A percentile compares a stretch with the other conserved stretches of the same genome.
phyloP scores from a whole-genome alignment of 371 early-diverging fungal species.

The Saksenaea oblongispora region DNA sequence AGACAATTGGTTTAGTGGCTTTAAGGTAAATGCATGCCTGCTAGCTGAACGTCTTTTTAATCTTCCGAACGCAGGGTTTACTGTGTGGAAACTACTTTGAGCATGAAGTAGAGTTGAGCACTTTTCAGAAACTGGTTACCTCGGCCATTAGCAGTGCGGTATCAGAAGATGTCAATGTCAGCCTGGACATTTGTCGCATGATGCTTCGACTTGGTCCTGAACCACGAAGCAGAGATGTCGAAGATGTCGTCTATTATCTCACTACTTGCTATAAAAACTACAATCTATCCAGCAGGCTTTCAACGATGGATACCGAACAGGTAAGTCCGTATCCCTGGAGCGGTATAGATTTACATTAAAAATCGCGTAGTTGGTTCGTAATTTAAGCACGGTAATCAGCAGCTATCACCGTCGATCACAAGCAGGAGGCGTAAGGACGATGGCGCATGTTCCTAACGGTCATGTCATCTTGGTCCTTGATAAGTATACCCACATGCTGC shows the following conservation, averaged over 20 bases:
- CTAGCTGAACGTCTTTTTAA: not conserved
- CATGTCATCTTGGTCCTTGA: slow-evolving; percentile 85
- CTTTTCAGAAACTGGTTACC: slow-evolving; percentile 23
- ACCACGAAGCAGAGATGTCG: slow-evolving; percentile 51
- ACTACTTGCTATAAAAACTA: slow-evolving; percentile 65
- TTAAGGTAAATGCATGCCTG: slow-evolving; percentile 40
- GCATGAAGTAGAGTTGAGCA: slow-evolving; percentile 17
- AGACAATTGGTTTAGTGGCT: slow-evolving; percentile 81
- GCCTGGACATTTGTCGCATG: slow-evolving; percentile 55
- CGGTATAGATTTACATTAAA: not conserved
- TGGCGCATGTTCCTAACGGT: slow-evolving; percentile 24
- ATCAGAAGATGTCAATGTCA: slow-evolving; percentile 42
- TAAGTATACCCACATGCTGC: slow-evolving; percentile 77
- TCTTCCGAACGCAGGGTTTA: slow-evolving; percentile 15
- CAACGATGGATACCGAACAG: slow-evolving; percentile 54
- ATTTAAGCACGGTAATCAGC: slow-evolving; percentile 16
- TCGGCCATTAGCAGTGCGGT: slow-evolving; percentile 16
- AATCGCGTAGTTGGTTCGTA: slow-evolving; percentile 18
- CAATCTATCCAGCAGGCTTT: slow-evolving; percentile 46
- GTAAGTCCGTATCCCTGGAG: slow-evolving; percentile 28
- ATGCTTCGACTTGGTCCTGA: slow-evolving; percentile 58
- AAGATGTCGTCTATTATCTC: slow-evolving; percentile 73
- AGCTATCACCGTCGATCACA: slow-evolving; percentile 27
- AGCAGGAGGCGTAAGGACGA: slow-evolving; percentile 15
- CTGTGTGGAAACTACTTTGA: slow-evolving; percentile 24